A percentile compares a stretch with the other conserved stretches of the same genome.
Conservation (phyloP, 495 filamentous ascomycete genomes). For the Penicillium simplicissimum region DNA sequence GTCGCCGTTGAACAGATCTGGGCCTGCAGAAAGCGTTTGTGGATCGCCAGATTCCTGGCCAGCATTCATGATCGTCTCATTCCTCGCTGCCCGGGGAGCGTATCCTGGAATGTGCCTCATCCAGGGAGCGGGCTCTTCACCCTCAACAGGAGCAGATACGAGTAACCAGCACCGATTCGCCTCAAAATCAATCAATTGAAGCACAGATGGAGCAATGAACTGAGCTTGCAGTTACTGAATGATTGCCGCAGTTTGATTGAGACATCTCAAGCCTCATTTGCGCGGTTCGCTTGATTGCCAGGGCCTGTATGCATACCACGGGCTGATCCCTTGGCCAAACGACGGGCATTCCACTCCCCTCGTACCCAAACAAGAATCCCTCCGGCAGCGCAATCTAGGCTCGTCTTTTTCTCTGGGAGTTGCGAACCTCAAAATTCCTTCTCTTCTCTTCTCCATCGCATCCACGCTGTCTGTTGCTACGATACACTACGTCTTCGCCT, state of each 20-base stretch:
- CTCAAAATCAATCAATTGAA: neutral
- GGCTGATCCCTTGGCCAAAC: slow-evolving; percentile 24
- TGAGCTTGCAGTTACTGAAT: neutral
- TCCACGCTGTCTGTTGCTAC: slow-evolving; percentile 21
- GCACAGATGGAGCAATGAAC: neutral
- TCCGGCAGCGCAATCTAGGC: slow-evolving; percentile 26
- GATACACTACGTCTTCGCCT: slow-evolving; percentile 8
- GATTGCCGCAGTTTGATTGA: neutral
- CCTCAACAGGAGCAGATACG: neutral
- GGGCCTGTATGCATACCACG: slow-evolving; percentile 27
- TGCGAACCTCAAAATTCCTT: slow-evolving; percentile 13
- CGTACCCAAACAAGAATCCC: slow-evolving; percentile 29
- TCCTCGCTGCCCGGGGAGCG: slow-evolving; percentile 24
- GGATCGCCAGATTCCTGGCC: slow-evolving; percentile 20
- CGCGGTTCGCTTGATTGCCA: neutral
- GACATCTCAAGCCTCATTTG: slow-evolving; percentile 1
- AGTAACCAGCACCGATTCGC: neutral
- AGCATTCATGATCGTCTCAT: slow-evolving; percentile 30
- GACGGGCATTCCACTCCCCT: slow-evolving; percentile 29
- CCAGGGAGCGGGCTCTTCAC: slow-evolving; percentile 14
- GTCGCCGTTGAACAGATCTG: neutral
- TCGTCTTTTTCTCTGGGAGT: slow-evolving; percentile 23
- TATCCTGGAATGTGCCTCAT: slow-evolving; percentile 21
- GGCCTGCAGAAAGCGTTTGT: neutral
- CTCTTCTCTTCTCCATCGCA: slow-evolving; percentile 13